Base-by-base conservation (phyloP, 495 filamentous ascomycete species). In the Penicillium cinerascens region DNA sequence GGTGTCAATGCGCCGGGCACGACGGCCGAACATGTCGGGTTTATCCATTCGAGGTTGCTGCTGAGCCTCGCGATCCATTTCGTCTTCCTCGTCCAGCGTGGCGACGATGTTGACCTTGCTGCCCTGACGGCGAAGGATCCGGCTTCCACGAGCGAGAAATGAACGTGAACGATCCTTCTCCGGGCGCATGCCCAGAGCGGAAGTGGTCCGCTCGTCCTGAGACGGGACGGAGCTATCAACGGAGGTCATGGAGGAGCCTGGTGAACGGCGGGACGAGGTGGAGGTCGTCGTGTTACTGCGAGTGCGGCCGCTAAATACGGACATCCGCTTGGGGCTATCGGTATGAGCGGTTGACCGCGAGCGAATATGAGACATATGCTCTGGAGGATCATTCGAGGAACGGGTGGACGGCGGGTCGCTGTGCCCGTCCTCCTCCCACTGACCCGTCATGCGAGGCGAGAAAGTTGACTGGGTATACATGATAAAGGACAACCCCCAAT, bases 61-160 rank as follows among this genome's bases (percentile, higher is more conserved):
- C 10, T 69, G 63, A 29, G 67, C 46, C 52, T 64, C 71, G 10
- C 66, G 71, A 42, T 68, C 69, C 18, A 53, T 52, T 45, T 79
- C 72, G 21, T 76, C 68, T 21, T 72, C 76, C 62, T 78, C 73
- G 44, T 75, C 68, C 57, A 77, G 55, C 15, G 72, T 71, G 43
- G 73, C 73, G 51, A 72, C 69, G 48, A 81, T 70, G 40, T 75
- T 75, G 55, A 77, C 70, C 46, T 77, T 78, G 58, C 77, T 81
- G 1, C 77, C 77, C 51, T 78, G 74, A 29, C 78, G 73, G 20
- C 72, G 75, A 20, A 81, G 63, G 29, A 81, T 74, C n/a, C 75
- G 76, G 36, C 77, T 78, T 2, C 76, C 76, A 20, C 77, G 75
- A 38, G 70, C 61, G 29, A 79, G 58, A 39, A 79, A 62, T 8